These are phyloP conservation scores for Coemansia sp. DNA, from an alignment of 192 early-diverging fungal genomes.

Conservation along the genomic window DNA sequence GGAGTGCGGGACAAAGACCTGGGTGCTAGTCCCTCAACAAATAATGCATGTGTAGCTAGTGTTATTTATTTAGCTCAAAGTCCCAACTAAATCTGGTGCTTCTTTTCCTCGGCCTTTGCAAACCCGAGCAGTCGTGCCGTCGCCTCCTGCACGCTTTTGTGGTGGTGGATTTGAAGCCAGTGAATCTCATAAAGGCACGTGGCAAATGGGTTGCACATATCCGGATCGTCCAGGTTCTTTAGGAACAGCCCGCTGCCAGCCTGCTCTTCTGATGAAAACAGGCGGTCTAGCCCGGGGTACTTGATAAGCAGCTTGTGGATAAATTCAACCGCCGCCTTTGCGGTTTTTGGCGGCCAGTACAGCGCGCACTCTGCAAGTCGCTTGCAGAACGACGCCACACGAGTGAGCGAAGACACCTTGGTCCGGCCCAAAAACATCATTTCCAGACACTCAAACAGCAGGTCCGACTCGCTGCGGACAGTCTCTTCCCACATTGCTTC, in stretches of 20 bases:
- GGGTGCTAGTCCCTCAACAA: not conserved
- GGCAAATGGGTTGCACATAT: conserved; percentile 94
- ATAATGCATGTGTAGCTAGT: not conserved
- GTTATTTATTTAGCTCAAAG: not conserved
- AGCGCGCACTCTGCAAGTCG: conserved; percentile 72
- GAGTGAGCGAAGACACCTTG: conserved; percentile 73
- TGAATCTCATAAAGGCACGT: conserved; percentile 87
- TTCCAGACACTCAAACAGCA: conserved; percentile 83
- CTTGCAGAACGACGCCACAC: conserved; percentile 89
- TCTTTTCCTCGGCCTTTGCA: conserved; percentile 45
- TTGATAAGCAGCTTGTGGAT: conserved; percentile 55
- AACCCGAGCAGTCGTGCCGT: conserved; percentile 36
- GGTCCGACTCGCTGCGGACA: conserved; percentile 72
- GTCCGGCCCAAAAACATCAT: conserved; percentile 80
- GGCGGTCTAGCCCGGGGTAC: conserved; percentile 64
- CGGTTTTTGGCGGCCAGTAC: conserved; percentile 75
- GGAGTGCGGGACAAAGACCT: conserved; percentile 4
- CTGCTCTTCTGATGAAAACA: conserved; percentile 68
- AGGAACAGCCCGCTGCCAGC: conserved; percentile 82
- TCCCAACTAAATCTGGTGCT: conserved; percentile 29
- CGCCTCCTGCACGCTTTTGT: conserved; percentile 38
- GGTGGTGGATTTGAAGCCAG: conserved; percentile 61
- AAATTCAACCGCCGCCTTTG: conserved; percentile 66
- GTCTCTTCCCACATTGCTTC: conserved; percentile 55
- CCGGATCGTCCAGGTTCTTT: conserved; percentile 83